These are phyloP conservation scores for Echium plantagineum DNA, from an alignment of 257 asterid species.

Conservation along the genomic window DNA sequence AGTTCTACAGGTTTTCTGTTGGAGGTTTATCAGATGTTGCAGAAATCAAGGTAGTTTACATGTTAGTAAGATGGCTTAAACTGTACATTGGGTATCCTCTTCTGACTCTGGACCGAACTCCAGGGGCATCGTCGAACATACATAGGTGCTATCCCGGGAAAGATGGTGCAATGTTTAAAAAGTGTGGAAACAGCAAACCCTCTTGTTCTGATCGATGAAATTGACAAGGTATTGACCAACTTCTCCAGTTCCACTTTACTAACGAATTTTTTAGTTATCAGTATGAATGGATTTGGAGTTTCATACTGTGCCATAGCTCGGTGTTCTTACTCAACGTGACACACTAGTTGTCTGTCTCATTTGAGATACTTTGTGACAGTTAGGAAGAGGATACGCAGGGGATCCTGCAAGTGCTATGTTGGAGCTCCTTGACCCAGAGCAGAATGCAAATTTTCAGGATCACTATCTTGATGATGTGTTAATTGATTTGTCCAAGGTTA, in stretches of 20 bases:
- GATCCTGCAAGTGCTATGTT: constrained; percentile 99
- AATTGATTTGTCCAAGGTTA: constrained; percentile 94
- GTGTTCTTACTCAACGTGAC: not conserved
- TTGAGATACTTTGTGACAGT: constrained; percentile 38
- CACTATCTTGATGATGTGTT: constrained; percentile 99
- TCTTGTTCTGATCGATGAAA: constrained; percentile 96
- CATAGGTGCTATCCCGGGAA: constrained; percentile 99
- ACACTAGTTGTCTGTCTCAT: constrained; percentile 1
- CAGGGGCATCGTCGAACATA: constrained; percentile 99
- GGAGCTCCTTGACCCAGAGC: constrained; percentile 99
- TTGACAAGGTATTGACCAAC: constrained; percentile 66
- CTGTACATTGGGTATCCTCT: not conserved
- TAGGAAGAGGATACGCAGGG: constrained; percentile 97
- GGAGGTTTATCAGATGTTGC: constrained; percentile 99
- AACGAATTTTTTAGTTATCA: not conserved
- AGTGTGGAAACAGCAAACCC: constrained; percentile 97
- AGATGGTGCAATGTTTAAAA: constrained; percentile 95
- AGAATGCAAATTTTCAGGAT: constrained; percentile 94
- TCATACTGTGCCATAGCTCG: not conserved
- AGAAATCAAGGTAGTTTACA: constrained; percentile 68
- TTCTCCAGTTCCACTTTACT: not conserved
- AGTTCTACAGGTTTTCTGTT: constrained; percentile 93
- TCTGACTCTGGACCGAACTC: constrained; percentile 17
- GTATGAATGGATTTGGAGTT: not conserved
- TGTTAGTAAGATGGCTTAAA: constrained; percentile 5